phyloP scores from a whole-genome alignment of 2,329 filamentous ascomycete species.

The Alternaria novae-zelandiae region DNA sequence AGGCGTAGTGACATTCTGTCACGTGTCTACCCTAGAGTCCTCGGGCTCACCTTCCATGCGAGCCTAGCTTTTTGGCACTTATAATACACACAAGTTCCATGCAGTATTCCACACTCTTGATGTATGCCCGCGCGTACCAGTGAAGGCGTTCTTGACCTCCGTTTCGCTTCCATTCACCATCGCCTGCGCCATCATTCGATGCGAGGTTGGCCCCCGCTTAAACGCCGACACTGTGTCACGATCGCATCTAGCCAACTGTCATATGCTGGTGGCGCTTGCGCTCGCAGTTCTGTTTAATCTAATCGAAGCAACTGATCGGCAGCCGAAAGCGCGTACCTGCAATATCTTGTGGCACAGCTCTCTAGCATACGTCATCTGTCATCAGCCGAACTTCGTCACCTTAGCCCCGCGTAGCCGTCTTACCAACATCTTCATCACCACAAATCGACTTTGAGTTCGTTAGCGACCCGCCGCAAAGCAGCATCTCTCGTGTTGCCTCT shows the following conservation, averaged over 20 bases:
- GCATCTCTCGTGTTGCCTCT: neutral
- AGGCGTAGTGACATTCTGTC: neutral
- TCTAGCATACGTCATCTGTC: neutral
- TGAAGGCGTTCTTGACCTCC: neutral
- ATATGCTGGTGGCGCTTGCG: neutral
- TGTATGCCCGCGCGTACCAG: neutral
- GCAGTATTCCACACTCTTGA: neutral
- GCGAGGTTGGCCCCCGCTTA: neutral
- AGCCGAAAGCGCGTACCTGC: neutral
- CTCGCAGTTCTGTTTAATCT: neutral
- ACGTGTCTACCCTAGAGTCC: neutral
- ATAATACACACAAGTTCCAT: neutral
- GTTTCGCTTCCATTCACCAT: neutral
- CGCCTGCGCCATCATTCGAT: neutral
- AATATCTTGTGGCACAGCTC: neutral
- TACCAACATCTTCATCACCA: neutral
- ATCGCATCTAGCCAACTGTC: neutral
- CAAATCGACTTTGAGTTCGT: neutral
- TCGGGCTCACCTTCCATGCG: neutral
- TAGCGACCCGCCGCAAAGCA: neutral
- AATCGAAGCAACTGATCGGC: neutral
- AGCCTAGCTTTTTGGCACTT: neutral
- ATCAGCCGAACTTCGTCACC: neutral
- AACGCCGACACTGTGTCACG: neutral
- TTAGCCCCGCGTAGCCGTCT: neutral